Evolutionary conservation across 129 eudicot genomes (phyloP), one percentile per base, ranked within the genome.

Genomic region (Artemisia argyi): DNA sequence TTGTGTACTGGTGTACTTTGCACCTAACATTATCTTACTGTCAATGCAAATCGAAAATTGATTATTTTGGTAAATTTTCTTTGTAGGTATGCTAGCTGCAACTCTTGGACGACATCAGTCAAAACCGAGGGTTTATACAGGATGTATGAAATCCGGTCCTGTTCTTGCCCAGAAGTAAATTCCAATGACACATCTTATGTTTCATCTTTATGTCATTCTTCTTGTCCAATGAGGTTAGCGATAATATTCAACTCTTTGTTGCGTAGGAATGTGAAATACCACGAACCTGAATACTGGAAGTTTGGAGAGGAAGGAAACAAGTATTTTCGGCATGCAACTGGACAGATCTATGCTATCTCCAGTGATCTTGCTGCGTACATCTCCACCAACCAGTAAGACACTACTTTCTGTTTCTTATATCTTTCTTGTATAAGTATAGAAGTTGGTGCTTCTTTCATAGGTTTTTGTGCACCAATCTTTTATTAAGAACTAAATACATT

Each of bases 111-210:
- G 89, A 15, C 85, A 86, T 72, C 84, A 90, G 58, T 81, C 88
- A 71, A 89, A 89, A 76, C 88, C 89, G 2, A 78, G 96, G 74
- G 82, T 89, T 13, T 89, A 89, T 67, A 75, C 88, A 48, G 96
- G 96, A 39, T 89, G 96, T 61, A 89, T 89, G 96, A 89, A 89
- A 89, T 89, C 96, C 30, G 96, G 96, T 77, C 96, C 96, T 6
- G 96, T 89, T 79, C 96, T 89, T 55, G 72, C 96, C 42, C 88
- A 84, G 57, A 84, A 89, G 96, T 89, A 86, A 79, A 64, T 63
- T 20, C 52, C n/a, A 68, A 55, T 61, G 32, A 61, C 48, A n/a
- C 18, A 46, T 69, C 48, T 8, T 39, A 7, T 39, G 7, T 0
- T 24, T 10, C 55, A 63, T 30, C 52, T 51, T 30, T 8, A 17